Percentiles rank a stretch among this genome's conserved stretches.
Conservation (phyloP, 306 rosid genomes). For the Coriaria nepalensis region DNA sequence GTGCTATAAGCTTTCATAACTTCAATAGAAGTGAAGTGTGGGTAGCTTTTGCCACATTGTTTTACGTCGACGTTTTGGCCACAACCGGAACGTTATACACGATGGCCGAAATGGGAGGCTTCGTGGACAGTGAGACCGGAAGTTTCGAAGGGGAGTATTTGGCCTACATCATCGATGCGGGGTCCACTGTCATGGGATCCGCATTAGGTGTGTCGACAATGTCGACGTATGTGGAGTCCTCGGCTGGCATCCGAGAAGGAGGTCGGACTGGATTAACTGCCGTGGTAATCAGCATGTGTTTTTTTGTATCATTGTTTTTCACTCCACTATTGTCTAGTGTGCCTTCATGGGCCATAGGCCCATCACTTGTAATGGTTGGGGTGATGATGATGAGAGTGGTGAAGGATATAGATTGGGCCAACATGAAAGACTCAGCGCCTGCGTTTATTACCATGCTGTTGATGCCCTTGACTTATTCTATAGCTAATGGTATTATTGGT, state of each 20-base stretch:
- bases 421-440: slow-evolving; percentile 55
- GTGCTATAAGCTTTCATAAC: slow-evolving; percentile 40
- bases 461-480: slow-evolving; percentile 89
- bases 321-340: slow-evolving; percentile 67
- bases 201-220: slow-evolving; percentile 52
- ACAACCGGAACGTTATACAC: slow-evolving; percentile 73
- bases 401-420: slow-evolving; percentile 70
- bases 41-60: slow-evolving; percentile 62
- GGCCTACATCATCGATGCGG: slow-evolving; percentile 77
- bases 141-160: slow-evolving; percentile 78
- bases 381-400: slow-evolving; percentile 93
- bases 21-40: slow-evolving; percentile 56
- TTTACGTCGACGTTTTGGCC: slow-evolving; percentile 77
- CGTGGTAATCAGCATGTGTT: slow-evolving; percentile 45
- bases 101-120: slow-evolving; percentile 74
- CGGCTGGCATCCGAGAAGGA: slow-evolving; percentile 78
- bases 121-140: slow-evolving; percentile 40
- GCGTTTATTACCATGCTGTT: slow-evolving; percentile 69
- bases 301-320: slow-evolving; percentile 59
- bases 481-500: slow-evolving; percentile 71
- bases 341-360: slow-evolving; percentile 95
- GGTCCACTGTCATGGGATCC: slow-evolving; percentile 53
- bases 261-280: slow-evolving; percentile 86
- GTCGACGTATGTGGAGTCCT: slow-evolving; percentile 69
- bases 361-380: slow-evolving; percentile 86